phyloP scores from a whole-genome alignment of 768 basidiomycete species.

The Mycena chlorophos region DNA sequence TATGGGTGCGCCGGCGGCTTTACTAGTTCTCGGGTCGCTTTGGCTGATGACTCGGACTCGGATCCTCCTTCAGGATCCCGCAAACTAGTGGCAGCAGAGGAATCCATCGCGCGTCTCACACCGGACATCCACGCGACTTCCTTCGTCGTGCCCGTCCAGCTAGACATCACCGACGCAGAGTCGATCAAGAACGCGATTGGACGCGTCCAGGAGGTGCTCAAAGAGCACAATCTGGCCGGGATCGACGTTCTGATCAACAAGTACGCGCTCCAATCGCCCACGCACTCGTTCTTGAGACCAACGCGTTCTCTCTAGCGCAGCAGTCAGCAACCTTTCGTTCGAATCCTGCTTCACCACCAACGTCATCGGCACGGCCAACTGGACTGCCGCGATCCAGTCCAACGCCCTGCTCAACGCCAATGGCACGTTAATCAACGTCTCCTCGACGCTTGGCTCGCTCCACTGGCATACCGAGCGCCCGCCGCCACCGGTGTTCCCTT shows the following conservation, averaged over 20 bases:
- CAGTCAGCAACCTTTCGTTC: not conserved
- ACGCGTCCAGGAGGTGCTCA: not conserved
- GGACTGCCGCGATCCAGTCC: not conserved
- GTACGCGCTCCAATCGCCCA: not conserved
- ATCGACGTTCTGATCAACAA: not conserved
- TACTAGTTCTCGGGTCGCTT: not conserved
- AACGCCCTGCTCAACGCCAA: not conserved
- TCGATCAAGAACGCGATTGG: not conserved
- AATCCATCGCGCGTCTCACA: not conserved
- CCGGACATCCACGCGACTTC: not conserved
- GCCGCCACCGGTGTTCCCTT: not conserved
- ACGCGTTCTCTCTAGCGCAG: not conserved
- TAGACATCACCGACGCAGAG: not conserved
- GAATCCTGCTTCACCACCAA: not conserved
- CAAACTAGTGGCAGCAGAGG: not conserved
- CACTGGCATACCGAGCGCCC: not conserved
- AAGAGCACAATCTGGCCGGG: not conserved
- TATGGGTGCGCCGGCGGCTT: not conserved
- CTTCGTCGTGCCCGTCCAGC: not conserved
- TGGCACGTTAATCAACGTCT: slow-evolving; percentile 4
- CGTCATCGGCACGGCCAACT: slow-evolving; percentile 1
- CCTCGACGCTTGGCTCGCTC: not conserved
- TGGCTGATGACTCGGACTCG: not conserved
- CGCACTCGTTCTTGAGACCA: not conserved
- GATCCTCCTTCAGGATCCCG: not conserved